phyloP scores from a whole-genome alignment of 805 yeast genomes.

The Wickerhamomyces queroliae region DNA sequence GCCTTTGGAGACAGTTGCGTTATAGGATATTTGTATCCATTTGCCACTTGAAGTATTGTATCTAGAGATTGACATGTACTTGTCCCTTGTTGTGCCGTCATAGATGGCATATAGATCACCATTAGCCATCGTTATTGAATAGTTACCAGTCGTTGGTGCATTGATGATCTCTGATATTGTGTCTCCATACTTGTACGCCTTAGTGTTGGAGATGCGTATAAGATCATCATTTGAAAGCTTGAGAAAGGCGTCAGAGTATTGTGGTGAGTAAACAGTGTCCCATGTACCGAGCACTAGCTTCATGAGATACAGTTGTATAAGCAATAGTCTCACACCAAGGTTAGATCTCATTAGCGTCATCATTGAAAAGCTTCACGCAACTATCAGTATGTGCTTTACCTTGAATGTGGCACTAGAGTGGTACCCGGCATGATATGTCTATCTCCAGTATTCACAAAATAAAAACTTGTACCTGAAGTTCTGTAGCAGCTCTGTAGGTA shows the following conservation, averaged over 20 bases:
- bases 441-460: too few relatives aligned
- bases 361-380: too few relatives aligned
- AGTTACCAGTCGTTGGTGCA: slow-evolving; percentile 15
- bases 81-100: slow-evolving; percentile 1
- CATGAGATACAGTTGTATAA: neutral
- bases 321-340: neutral
- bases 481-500: too few relatives aligned
- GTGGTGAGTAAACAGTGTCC: slow-evolving; percentile 17
- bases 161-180: slow-evolving; percentile 3
- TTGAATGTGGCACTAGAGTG: too few relatives aligned
- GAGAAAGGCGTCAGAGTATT: slow-evolving; percentile 11
- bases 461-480: too few relatives aligned
- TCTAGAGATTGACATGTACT: slow-evolving; percentile 6
- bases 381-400: too few relatives aligned
- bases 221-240: slow-evolving; percentile 17
- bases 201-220: slow-evolving; percentile 7
- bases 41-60: slow-evolving; percentile 3
- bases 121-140: slow-evolving; percentile 17
- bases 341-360: too few relatives aligned
- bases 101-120: slow-evolving; percentile 17
- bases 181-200: slow-evolving; percentile 3
- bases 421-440: too few relatives aligned
- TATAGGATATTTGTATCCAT: slow-evolving; percentile 12
- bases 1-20: slow-evolving; percentile 9
- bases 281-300: neutral